These are phyloP conservation scores for Triadica sebifera DNA, from an alignment of 345 rosid species.

Conservation along the genomic window DNA sequence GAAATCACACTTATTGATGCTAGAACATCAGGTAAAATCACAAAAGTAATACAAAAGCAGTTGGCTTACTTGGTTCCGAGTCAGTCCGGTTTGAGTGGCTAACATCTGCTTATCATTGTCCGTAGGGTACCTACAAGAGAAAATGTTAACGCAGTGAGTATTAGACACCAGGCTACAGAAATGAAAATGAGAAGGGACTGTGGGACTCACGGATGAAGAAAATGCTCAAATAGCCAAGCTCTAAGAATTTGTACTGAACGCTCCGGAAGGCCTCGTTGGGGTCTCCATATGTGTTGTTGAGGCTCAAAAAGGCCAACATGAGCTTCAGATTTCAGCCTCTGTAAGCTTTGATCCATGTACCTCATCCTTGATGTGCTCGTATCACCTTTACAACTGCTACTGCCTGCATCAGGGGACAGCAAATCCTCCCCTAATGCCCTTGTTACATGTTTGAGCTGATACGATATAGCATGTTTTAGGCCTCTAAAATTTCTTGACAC, in stretches of 20 bases:
- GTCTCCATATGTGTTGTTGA: constrained; percentile 58
- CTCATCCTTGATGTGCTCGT: constrained; percentile 23
- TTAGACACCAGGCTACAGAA: not conserved
- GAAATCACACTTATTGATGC: not conserved
- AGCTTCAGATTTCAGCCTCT: constrained; percentile 36
- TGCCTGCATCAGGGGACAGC: constrained; percentile 21
- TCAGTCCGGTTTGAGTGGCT: constrained; percentile 57
- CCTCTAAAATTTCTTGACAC: constrained; percentile 46
- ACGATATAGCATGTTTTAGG: constrained; percentile 41
- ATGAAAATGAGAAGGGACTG: not conserved
- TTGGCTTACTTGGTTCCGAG: constrained; percentile 54
- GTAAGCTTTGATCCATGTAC: constrained; percentile 31
- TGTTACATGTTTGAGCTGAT: constrained; percentile 40
- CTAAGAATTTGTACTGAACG: constrained; percentile 54
- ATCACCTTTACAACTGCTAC: constrained; percentile 30
- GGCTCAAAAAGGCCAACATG: constrained; percentile 44
- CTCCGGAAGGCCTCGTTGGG: constrained; percentile 70
- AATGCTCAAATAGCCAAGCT: constrained; percentile 72
- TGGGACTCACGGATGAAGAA: constrained; percentile 66
- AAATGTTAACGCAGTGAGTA: constrained; percentile 4
- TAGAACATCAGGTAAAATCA: not conserved
- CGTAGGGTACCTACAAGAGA: constrained; percentile 51
- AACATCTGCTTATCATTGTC: constrained; percentile 62
- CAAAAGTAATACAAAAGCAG: not conserved
- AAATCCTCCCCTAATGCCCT: constrained; percentile 41